phyloP scores from a whole-genome alignment of 805 yeast species.

The Saccharomycopsis oosterbeekiorum region DNA sequence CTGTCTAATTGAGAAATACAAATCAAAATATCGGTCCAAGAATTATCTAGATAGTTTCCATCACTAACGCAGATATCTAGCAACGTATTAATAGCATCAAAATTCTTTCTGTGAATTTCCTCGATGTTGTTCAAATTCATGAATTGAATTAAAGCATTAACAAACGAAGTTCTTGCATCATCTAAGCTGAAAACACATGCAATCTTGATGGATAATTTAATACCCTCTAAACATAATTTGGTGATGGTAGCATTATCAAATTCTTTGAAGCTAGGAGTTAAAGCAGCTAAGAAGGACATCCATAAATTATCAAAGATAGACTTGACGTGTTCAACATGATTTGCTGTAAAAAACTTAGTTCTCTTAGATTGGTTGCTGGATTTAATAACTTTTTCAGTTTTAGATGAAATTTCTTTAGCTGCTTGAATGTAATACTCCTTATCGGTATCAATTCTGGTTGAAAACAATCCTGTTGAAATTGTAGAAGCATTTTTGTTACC shows the following conservation, averaged over 20 bases:
- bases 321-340: constrained; percentile 80
- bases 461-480: constrained; percentile 39
- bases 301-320: constrained; percentile 90
- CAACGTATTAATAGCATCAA: constrained; percentile 66
- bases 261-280: constrained; percentile 89
- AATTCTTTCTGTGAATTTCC: constrained; percentile 69
- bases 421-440: constrained; percentile 87
- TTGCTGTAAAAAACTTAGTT: constrained; percentile 48
- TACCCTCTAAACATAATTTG: constrained; percentile 70
- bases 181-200: constrained; percentile 77
- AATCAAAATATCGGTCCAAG: constrained; percentile 80
- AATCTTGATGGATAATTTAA: constrained; percentile 70
- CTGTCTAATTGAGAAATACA: constrained; percentile 88
- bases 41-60: constrained; percentile 59
- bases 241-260: constrained; percentile 68
- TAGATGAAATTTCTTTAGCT: constrained; percentile 80
- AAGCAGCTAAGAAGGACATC: constrained; percentile 95
- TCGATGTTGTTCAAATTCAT: constrained; percentile 70
- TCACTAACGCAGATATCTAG: constrained; percentile 70
- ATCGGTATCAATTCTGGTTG: constrained; percentile 55
- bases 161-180: constrained; percentile 79
- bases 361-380: constrained; percentile 28
- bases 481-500: constrained; percentile 39
- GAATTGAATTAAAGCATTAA: constrained; percentile 83
- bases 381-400: constrained; percentile 77